phyloP scores from a whole-genome alignment of 2,329 filamentous ascomycete species.

The Neurospora sp. region DNA sequence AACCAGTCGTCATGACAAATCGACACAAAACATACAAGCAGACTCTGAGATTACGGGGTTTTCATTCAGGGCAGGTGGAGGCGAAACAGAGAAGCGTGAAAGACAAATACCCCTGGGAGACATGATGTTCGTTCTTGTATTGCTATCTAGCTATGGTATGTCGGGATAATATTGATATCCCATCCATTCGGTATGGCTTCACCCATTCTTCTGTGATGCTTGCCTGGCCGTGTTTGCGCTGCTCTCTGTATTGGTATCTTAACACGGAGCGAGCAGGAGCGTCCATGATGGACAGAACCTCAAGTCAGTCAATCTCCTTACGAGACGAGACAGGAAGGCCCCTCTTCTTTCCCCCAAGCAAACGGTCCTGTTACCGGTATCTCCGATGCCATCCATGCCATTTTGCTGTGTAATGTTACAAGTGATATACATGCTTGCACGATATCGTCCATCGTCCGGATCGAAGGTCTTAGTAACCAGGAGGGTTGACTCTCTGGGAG shows the following conservation, averaged over 20 bases:
- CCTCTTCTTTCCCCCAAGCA: not conserved
- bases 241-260: slow-evolving; percentile 3
- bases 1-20: not conserved
- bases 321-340: not conserved
- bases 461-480: slow-evolving; percentile 61
- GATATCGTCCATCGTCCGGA: slow-evolving; percentile 5
- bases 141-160: not conserved
- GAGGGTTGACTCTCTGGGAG: slow-evolving; percentile 86
- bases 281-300: not conserved
- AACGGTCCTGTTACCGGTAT: not conserved
- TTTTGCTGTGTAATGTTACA: slow-evolving; percentile 14
- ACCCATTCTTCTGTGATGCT: not conserved
- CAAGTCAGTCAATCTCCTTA: not conserved
- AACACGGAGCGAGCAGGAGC: not conserved
- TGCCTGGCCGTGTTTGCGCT: not conserved
- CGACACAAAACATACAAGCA: not conserved
- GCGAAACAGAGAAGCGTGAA: not conserved
- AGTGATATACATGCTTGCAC: slow-evolving; percentile 12
- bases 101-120: not conserved
- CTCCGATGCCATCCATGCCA: slow-evolving; percentile 10
- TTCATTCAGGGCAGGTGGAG: not conserved
- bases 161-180: not conserved
- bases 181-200: not conserved
- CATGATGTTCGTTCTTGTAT: not conserved
- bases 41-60: slow-evolving; percentile 4